Evolutionary conservation across 305 asterid genomes (phyloP), one percentile per base, ranked within the genome.

Genomic region (Fraxinus sp.): DNA sequence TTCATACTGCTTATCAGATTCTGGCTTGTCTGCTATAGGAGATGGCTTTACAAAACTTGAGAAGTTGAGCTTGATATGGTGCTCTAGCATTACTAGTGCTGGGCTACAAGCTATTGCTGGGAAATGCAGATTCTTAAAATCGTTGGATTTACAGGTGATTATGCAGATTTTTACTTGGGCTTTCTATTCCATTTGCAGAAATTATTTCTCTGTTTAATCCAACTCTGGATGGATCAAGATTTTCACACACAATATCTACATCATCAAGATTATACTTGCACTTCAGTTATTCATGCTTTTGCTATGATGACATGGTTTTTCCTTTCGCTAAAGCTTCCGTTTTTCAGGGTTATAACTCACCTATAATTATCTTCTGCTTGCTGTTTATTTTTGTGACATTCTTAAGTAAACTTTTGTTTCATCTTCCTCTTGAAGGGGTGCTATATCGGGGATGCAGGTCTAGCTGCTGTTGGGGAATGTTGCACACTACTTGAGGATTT

Each of bases 91-190:
- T 75, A 91, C 97, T 39, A 94, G 90, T 84, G 78, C 77, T 10
- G 99, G 99, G 81, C 85, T 95, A 79, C 87, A 79, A 85, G 92
- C 94, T 78, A 83, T 95, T 55, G 94, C 97, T 76, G 90, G 87
- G 86, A 91, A 85, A 80, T 94, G 97, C 81, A 86, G 52, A 82
- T 75, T 86, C n/a, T 90, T 95, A 79, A 94, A 85, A 81, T 88
- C 93, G 7, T 83, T 95, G 92, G 98, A 95, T 86, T 89, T 95
- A 74, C 99, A 94, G 99, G 99, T 95, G 86, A 86, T 26, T 87
- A 46, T 84, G 49, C 24, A 44, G 78, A 82, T 70, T 81, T 78
- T 62, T 33, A 49, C 14, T 70, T 26, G 72, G 57, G 16, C 46
- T 55, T 84, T 75, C 76, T 33, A 22, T 59, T 76, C 74, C 37